Percentiles rank a stretch among this genome's conserved stretches.
Conservation (phyloP, 257 asterid genomes). For the Lithospermum erythrorhizon region DNA sequence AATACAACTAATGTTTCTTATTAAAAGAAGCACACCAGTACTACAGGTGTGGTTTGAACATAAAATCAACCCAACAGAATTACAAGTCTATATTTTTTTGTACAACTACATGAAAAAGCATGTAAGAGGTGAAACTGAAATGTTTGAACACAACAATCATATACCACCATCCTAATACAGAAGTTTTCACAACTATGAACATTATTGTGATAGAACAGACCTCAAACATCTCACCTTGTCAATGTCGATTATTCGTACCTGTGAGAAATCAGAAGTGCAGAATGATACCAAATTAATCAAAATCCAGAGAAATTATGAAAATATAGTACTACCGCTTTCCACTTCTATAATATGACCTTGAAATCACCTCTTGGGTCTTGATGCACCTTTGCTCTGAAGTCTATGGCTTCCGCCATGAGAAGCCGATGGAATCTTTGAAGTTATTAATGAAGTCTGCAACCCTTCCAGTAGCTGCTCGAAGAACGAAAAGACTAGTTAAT, state of each 20-base stretch:
- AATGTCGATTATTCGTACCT: background rate
- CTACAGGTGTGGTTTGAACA: no score
- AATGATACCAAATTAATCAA: background rate
- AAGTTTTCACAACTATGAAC: background rate
- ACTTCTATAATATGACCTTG: background rate
- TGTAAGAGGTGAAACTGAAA: background rate
- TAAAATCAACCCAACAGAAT: no score
- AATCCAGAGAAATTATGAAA: background rate
- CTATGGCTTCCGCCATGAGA: conserved; percentile 61
- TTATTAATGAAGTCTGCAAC: conserved; percentile 62
- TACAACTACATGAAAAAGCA: background rate
- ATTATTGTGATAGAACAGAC: background rate
- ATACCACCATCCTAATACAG: background rate
- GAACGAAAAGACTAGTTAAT: conserved; percentile 5
- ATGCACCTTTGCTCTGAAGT: conserved; percentile 36
- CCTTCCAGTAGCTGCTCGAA: conserved; percentile 80
- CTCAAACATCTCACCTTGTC: background rate
- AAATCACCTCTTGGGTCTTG: conserved; percentile 43
- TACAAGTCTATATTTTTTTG: no score
- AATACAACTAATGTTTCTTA: no score
- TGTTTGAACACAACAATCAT: no score
- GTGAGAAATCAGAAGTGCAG: background rate
- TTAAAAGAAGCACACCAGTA: no score
- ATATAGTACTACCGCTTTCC: background rate
- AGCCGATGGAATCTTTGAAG: conserved; percentile 55